Base-by-base conservation (phyloP, 768 basidiomycete genomes). In the Mycena chlorophos region DNA sequence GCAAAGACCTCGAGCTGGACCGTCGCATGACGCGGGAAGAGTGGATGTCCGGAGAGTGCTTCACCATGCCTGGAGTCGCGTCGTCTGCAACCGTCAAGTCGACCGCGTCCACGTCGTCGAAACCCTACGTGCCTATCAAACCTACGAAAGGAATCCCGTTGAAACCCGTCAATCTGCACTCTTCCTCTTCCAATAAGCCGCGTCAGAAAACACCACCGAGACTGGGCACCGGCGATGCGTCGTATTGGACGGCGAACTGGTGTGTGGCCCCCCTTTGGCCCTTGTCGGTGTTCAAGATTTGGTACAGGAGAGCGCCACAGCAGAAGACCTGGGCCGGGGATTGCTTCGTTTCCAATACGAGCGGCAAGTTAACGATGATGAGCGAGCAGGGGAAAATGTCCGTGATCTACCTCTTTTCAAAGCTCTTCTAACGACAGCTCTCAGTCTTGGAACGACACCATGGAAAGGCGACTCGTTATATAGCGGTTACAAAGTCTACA, bases 321-420 rank as follows among this genome's bases (percentile, higher is more conserved):
- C 82, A 86, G 74, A 94, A 89, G 66, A 89, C 86, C 0, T 94
- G 94, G 92, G 91, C 94, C 54, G 91, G 87, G 2, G 90, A 87
- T 58, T 85, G 79, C 6, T 88, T 80, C 68, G 74, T 88, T 23
- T 81, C 82, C 27, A 73, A 76, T 31, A 66, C 70, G 29, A 76
- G 73, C 20, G 76, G 77, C 13, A 81, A 79, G 55, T 65, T 89
- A 20, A 78, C 76, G 1, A 79, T 91, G 74, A 70, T 89, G 37
- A 82, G 86, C 3, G 87, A 89, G 64, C 78, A 80, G 52, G 91
- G 91, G 2, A 83, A 85, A 73, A 68, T 84, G 90, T 91, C 67
- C 56, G 80, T 64, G 55, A 13, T 23, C 17, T 23, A 8, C 31
- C 31, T 34, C n/a, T 14, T 45, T 26, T 19, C 29, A 12, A 43